Evolutionary conservation across 306 rosid species (phyloP).

Genomic region (Myrica gale): DNA sequence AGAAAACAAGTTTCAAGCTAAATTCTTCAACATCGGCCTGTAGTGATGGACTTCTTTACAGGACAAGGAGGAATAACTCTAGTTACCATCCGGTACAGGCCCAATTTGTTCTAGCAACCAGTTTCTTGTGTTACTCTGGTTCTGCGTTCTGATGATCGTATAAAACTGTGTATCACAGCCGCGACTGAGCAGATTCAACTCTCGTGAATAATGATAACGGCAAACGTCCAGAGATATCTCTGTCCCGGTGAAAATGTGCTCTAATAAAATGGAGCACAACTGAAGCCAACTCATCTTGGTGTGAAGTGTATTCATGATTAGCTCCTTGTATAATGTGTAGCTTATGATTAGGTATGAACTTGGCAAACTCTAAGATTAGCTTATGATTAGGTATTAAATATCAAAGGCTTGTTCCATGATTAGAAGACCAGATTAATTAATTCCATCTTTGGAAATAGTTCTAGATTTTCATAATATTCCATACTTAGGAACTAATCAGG

Average conservation of each 20-base stretch:
- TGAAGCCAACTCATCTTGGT: conserved; percentile 61
- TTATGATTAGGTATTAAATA: conserved; percentile 57
- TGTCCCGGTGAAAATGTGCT: conserved; percentile 29
- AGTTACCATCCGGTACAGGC: neutral
- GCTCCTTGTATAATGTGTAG: conserved; percentile 68
- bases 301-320: conserved; percentile 64
- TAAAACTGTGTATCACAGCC: conserved; percentile 36
- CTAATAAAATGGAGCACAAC: conserved; percentile 62
- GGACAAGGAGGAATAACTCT: neutral
- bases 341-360: conserved; percentile 63
- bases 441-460: neutral
- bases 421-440: neutral
- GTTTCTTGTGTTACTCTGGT: neutral
- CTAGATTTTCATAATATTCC: neutral
- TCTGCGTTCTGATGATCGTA: neutral
- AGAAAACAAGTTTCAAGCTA: neutral
- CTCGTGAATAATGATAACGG: neutral
- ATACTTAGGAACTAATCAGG: neutral
- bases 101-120: neutral
- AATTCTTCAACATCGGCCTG: neutral
- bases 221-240: conserved; percentile 28
- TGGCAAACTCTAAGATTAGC: conserved; percentile 58
- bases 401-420: neutral
- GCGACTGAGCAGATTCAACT: conserved; percentile 43
- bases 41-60: neutral